These are phyloP conservation scores for Fusarium ramigenum DNA, from an alignment of 2,329 filamentous ascomycete species.

Conservation along the genomic window DNA sequence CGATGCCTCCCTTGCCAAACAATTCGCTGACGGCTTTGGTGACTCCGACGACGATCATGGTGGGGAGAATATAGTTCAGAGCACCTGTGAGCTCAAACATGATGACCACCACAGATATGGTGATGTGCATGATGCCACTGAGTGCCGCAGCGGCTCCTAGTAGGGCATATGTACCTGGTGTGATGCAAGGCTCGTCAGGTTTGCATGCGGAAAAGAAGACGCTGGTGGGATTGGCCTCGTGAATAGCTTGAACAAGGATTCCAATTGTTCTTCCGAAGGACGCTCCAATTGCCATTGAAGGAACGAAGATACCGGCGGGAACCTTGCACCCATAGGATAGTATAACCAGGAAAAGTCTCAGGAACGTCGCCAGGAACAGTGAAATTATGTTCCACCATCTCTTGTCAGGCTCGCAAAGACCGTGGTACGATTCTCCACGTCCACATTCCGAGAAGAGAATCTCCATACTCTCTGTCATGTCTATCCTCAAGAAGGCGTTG, in stretches of 20 bases:
- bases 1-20: constrained; percentile 95
- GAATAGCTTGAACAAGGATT: constrained; percentile 88
- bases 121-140: constrained; percentile 98
- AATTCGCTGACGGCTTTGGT: constrained; percentile 93
- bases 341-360: constrained; percentile 87
- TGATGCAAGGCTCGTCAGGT: constrained; percentile 94
- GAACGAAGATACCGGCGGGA: constrained; percentile 96
- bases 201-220: constrained; percentile 89
- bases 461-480: constrained; percentile 99
- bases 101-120: constrained; percentile 95
- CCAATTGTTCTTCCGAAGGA: constrained; percentile 95
- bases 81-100: constrained; percentile 99
- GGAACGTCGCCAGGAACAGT: constrained; percentile 78
- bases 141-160: constrained; percentile 90
- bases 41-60: constrained; percentile 98
- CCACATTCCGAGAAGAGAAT: constrained; percentile 96
- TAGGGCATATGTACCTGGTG: constrained; percentile 96
- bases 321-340: constrained; percentile 98
- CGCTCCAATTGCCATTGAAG: constrained; percentile 96
- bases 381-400: constrained; percentile 83
- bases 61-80: constrained; percentile 94
- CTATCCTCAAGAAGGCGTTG: constrained; percentile 92
- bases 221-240: constrained; percentile 84
- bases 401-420: constrained; percentile 82
- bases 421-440: constrained; percentile 86